Conservation (phyloP, 129 eudicot species). For the Logfia minima region DNA sequence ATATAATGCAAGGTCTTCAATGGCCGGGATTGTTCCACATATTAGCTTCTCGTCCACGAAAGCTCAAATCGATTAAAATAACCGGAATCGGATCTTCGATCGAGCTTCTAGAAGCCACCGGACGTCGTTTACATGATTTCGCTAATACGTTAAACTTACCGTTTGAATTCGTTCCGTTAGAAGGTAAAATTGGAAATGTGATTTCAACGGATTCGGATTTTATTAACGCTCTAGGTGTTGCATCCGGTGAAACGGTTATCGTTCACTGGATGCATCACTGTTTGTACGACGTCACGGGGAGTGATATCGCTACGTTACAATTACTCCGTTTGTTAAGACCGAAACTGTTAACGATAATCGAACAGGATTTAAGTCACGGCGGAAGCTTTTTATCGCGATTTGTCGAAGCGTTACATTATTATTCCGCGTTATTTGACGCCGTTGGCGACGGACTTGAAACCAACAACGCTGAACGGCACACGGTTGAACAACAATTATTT, state of each 20-base stretch:
- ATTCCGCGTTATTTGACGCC: conserved; percentile 87
- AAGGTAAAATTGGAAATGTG: conserved; percentile 71
- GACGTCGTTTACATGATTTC: conserved; percentile 67
- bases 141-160: conserved; percentile 68
- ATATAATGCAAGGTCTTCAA: conserved; percentile 93
- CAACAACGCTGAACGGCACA: conserved; percentile 57
- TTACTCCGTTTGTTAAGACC: conserved; percentile 52
- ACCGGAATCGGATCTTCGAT: conserved; percentile 77
- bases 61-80: conserved; percentile 50
- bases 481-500: conserved; percentile 75
- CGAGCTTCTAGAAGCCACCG: conserved; percentile 65
- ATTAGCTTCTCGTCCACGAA: conserved; percentile 62
- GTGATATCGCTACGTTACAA: conserved; percentile 55
- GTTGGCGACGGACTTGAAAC: conserved; percentile 70
- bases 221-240: conserved; percentile 40
- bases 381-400: conserved; percentile 73
- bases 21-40: conserved; percentile 94
- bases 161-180: conserved; percentile 67
- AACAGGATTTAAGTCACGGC: conserved; percentile 73
- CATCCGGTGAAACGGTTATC: conserved; percentile 51
- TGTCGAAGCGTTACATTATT: conserved; percentile 91
- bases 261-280: conserved; percentile 91
- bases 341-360: conserved; percentile 65
- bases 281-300: conserved; percentile 76
- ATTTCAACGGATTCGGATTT: conserved; percentile 16